Evolutionary conservation across 768 basidiomycete genomes (phyloP), one percentile per base, ranked within the genome.

Genomic region (Termitomyces sp.): DNA sequence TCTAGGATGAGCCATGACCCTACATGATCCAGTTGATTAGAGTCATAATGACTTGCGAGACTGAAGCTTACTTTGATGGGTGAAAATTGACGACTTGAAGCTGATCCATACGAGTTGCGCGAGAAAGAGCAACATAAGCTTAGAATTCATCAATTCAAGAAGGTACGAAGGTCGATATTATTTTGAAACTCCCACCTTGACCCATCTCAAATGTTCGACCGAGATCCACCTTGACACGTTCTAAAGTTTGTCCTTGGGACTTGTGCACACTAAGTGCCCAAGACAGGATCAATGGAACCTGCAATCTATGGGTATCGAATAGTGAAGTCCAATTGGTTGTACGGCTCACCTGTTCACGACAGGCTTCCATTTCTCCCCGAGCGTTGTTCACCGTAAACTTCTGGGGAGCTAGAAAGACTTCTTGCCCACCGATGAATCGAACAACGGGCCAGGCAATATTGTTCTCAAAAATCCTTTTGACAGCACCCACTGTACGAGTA

Each of bases 251-350:
- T 0, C 94, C 94, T 67, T 96, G 94, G 5, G 87, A 88, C 67
- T 95, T 95, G 72, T 95, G 92, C 27, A 95, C 85, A 50, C 86
- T 88, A 67, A 95, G 76, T 0, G 92, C 92, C 89, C 92, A 95
- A 0, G 93, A 86, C 12, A 93, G 78, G 46, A 91, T 89, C 5
- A 95, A 69, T 0, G 90, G 89, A 1, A 92, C 62, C 85, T 89
- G 59, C 34, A 31, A 31, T 23, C 37, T n/a, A 37, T 1, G 3
- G 31, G 23, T 14, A 56, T 14, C 5, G 11, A 2, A 46, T 34
- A 2, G 10, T 5, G 38, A 25, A 11, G 16, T 16, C 5, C 3
- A 29, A 25, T 5, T 1, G 9, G 23, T 19, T 5, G 8, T 35
- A 55, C 45, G 6, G 34, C 41, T 48, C 19, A 86, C 86, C 75